These are phyloP conservation scores for Typha latifolia DNA, from an alignment of 176 grass and related monocot species.

Conservation along the genomic window DNA sequence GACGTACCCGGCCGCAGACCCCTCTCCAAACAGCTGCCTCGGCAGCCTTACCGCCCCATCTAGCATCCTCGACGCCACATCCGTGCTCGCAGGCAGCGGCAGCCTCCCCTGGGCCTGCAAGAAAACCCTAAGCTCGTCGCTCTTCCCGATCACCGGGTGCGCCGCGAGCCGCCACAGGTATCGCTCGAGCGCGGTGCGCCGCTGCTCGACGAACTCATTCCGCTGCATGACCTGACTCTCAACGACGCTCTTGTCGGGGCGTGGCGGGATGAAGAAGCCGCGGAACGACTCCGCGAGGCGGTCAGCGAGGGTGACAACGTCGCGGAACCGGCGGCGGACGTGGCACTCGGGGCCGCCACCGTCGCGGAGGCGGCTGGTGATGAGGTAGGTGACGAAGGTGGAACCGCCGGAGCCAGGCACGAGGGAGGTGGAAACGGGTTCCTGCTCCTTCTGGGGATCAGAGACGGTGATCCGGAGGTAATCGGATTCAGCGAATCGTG, in stretches of 20 bases:
- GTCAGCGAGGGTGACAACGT: constrained; percentile 89
- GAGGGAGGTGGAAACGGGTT: constrained; percentile 48
- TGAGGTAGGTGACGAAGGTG: constrained; percentile 79
- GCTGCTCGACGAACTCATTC: constrained; percentile 77
- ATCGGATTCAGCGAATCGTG: constrained; percentile 30
- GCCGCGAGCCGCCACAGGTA: constrained; percentile 75
- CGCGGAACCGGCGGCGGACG: constrained; percentile 86
- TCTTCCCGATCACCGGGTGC: constrained; percentile 64
- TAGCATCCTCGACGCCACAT: constrained; percentile 81
- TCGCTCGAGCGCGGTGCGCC: constrained; percentile 53
- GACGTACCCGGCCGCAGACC: constrained; percentile 28
- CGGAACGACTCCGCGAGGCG: constrained; percentile 80
- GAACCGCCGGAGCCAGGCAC: constrained; percentile 46
- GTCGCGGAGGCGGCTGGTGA: constrained; percentile 39
- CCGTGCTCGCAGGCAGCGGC: constrained; percentile 67
- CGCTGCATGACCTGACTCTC: constrained; percentile 98
- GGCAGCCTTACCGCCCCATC: constrained; percentile 75
- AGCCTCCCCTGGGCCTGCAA: constrained; percentile 80
- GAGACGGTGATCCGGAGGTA: constrained; percentile 66
- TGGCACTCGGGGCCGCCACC: constrained; percentile 25
- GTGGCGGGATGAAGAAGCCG: constrained; percentile 69
- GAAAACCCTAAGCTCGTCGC: constrained; percentile 86
- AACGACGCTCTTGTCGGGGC: constrained; percentile 86
- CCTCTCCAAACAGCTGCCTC: constrained; percentile 60
- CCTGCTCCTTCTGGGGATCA: constrained; percentile 63